phyloP scores from a whole-genome alignment of 2,329 filamentous ascomycete genomes.

The Thelonectria discophora region DNA sequence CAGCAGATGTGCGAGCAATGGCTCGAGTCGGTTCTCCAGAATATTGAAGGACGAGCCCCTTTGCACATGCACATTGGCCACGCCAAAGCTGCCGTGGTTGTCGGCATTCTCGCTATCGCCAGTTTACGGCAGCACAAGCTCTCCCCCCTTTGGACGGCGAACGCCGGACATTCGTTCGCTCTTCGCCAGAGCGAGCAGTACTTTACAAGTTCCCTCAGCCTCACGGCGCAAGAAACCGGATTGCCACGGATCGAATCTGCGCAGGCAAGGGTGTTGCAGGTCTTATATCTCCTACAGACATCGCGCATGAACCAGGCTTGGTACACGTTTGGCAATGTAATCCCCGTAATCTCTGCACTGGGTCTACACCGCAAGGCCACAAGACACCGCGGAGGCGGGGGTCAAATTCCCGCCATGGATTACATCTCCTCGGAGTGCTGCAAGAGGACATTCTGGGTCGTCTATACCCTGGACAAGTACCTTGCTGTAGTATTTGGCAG shows the following conservation, averaged over 20 bases:
- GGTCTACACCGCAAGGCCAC: constrained; percentile 32
- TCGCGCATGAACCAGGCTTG: constrained; percentile 39
- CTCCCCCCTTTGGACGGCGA: constrained; percentile 1
- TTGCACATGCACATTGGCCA: constrained; percentile 52
- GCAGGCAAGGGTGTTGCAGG: constrained; percentile 34
- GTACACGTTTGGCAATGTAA: constrained; percentile 37
- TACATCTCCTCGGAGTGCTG: constrained; percentile 59
- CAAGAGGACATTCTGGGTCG: constrained; percentile 67
- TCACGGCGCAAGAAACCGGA: constrained; percentile 39
- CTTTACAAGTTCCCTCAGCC: constrained; percentile 34
- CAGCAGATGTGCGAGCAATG: constrained; percentile 59
- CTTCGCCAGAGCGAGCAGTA: constrained; percentile 38
- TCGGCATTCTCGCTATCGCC: constrained; percentile 59
- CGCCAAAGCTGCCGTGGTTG: constrained; percentile 57
- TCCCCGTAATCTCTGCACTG: constrained; percentile 34
- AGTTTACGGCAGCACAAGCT: constrained; percentile 55
- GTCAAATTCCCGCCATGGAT: constrained; percentile 38
- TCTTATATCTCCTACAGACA: constrained; percentile 36
- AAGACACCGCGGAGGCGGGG: constrained; percentile 12
- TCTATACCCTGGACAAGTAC: constrained; percentile 69
- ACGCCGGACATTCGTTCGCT: constrained; percentile 7
- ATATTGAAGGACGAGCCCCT: constrained; percentile 48
- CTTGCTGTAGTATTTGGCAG: constrained; percentile 69
- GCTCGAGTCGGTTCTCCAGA: constrained; percentile 52
- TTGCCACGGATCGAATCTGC: constrained; percentile 39